Evolutionary conservation across 139 green algal species (phyloP), one percentile per base, ranked within the genome.

Genomic region (Chlamydomonas urium): DNA sequence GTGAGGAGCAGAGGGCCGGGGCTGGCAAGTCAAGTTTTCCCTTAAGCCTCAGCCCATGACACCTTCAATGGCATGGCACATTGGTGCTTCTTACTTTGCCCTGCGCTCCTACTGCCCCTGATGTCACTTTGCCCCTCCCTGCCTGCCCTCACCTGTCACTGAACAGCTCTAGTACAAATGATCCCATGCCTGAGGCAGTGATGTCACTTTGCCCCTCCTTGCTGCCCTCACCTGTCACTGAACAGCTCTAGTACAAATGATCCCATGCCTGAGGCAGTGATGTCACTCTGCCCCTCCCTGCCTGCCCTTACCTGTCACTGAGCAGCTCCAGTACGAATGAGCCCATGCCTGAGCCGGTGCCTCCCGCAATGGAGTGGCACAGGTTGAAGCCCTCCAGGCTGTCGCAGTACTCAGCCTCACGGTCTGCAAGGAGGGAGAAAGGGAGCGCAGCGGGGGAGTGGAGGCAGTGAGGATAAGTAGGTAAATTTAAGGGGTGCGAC

Each of bases 251-350:
- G 42, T 14, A 24, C 10, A 14, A 50, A 50, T 24, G 42, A 50
- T 14, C 42, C 42, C 42, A 50, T 50, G 42, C 42, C 42, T 8
- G 42, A 50, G 14, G 10, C 42, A 8, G 8, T 50, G 42, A 50
- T 50, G 42, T 14, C 42, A 50, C 42, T 50, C 42, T 50, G 42
- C 14, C 8, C 42, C 14, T 14, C 42, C 8, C 42, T 50, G 10
- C 8, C 42, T 50, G 42, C 42, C 8, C 42, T 66, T 66, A 98
- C 32, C 91, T 75, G 78, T 99, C 95, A 67, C 86, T 93, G 19
- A 99, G 83, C 10, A 94, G 88, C 84, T 99, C 96, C 63, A 99
- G 86, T 75, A 99, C 81, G 79, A 96, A 99, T 26, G 88, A 96
- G 19, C 96, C 96, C 92, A 99, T 96, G 69, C 96, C 96, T 1